Evolutionary conservation across 2,329 filamentous ascomycete species (phyloP), one percentile per base, ranked within the genome.

Genomic region (Furcasterigmium furcatum): DNA sequence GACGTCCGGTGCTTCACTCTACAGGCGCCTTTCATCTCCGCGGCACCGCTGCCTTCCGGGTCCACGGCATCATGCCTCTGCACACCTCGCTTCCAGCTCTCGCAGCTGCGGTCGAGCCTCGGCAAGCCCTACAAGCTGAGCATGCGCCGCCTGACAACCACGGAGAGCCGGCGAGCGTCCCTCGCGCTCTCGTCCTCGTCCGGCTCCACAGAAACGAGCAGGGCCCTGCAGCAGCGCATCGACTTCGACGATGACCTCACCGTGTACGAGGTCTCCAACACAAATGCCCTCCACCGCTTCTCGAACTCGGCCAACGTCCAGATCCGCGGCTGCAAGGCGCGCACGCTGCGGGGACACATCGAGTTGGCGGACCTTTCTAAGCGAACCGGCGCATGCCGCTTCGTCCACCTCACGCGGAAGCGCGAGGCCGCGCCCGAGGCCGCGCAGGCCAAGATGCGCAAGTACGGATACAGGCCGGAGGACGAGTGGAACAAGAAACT

Each of bases 341-440:
- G 42, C 2, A 45, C 45, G 4, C 24, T 43, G 13, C 21, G 16
- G 12, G 39, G 47, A n/a, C 36, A 43, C 24, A n/a, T 45, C 5
- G 34, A 45, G 38, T 38, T 51, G 34, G 36, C 13, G 12, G 27
- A 44, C 41, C 13, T 36, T 9, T 35, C 42, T 3, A 22, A 24
- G 16, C 32, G 32, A 12, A n/a, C 41, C 29, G 41, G 41, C 6
- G 14, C 44, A 21, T 49, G 46, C 21, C 46, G 49, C 8, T 53
- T 54, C 44, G 53, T 46, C 42, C 50, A 54, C 22, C 25, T 46
- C 40, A 53, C 51, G 20, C 40, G 35, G 32, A 50, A 32, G 7
- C 16, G 21, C 22, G 30, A 34, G 18, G 49, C 46, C 24, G 21
- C 20, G 27, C 30, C 32, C 6, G 35, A 44, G 13, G 36, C 30